phyloP scores from a whole-genome alignment of 2,329 filamentous ascomycete genomes.

The Penicillium sp. region DNA sequence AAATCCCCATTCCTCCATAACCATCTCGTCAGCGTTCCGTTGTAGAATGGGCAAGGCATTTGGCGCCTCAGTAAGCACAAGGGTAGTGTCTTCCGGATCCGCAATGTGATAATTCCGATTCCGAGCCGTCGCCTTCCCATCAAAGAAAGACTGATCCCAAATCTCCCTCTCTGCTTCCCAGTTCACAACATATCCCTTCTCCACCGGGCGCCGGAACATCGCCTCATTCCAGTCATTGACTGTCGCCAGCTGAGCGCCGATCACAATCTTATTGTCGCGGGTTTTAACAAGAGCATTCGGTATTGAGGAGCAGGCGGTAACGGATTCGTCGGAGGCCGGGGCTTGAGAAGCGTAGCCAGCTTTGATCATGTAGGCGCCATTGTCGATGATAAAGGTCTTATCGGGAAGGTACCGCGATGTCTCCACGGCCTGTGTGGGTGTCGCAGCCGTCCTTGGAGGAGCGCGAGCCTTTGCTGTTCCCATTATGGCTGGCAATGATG shows the following conservation, averaged over 20 bases:
- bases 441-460: slow-evolving; percentile 50
- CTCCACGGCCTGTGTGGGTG: slow-evolving; percentile 37
- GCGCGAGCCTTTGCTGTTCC: slow-evolving; percentile 37
- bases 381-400: slow-evolving; percentile 83
- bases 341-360: slow-evolving; percentile 67
- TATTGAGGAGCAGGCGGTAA: slow-evolving; percentile 61
- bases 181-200: slow-evolving; percentile 92
- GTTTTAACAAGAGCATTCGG: slow-evolving; percentile 88
- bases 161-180: slow-evolving; percentile 96
- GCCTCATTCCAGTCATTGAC: slow-evolving; percentile 90
- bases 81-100: slow-evolving; percentile 75
- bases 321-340: slow-evolving; percentile 35
- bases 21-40: slow-evolving; percentile 88
- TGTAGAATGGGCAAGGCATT: slow-evolving; percentile 79
- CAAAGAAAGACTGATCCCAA: slow-evolving; percentile 87
- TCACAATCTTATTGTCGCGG: slow-evolving; percentile 73
- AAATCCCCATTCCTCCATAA: slow-evolving; percentile 97
- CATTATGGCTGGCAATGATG: slow-evolving; percentile 21
- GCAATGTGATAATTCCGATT: slow-evolving; percentile 40
- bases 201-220: slow-evolving; percentile 80
- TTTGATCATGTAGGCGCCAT: slow-evolving; percentile 89
- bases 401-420: slow-evolving; percentile 50
- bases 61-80: slow-evolving; percentile 81
- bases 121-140: slow-evolving; percentile 58
- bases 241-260: slow-evolving; percentile 70